Evolutionary conservation across 2,329 filamentous ascomycete species (phyloP), one percentile per base, ranked within the genome.

Genomic region (Alternaria consortialis): DNA sequence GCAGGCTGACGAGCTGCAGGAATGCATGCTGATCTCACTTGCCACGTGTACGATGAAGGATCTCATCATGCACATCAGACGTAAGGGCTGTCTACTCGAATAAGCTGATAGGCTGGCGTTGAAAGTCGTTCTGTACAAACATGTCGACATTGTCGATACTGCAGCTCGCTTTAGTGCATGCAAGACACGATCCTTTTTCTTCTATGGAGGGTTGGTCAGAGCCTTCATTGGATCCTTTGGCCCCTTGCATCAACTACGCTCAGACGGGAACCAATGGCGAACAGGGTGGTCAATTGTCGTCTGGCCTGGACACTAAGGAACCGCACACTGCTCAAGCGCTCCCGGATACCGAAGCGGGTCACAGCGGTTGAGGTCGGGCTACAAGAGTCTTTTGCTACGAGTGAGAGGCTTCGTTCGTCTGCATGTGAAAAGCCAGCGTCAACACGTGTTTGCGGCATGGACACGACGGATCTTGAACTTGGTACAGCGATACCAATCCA

Each of bases 161-260:
- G 60, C 58, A 62, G 48, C 55, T 51, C 46, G 29, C 34, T 29
- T 23, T 62, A 67, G 65, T 55, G 56, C 47, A 61, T 65, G 56
- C 56, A 40, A 55, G 47, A 48, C 57, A 52, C 47, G 44, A 57
- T 66, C 55, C 52, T 58, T 58, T 34, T 31, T 17, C 15, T 13
- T 51, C 5, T 34, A 12, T 34, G 56, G 37, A 40, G 43, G 39
- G 48, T 34, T 27, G 58, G 51, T 57, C 46, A 39, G 47, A 27
- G 40, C 27, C 23, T 53, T 46, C 15, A 61, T 48, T 56, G 56
- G 56, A 46, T 31, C 44, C 36, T 46, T 48, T 43, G 17, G 56
- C 58, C 53, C 53, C 56, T 64, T 62, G 53, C 60, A 52, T 53
- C 48, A 37, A 51, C 46, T 36, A 48, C 53, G 46, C 46, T 56